These are phyloP conservation scores for Pythium utonaiense DNA, from an alignment of 352 stramenopile species.

Conservation along the genomic window DNA sequence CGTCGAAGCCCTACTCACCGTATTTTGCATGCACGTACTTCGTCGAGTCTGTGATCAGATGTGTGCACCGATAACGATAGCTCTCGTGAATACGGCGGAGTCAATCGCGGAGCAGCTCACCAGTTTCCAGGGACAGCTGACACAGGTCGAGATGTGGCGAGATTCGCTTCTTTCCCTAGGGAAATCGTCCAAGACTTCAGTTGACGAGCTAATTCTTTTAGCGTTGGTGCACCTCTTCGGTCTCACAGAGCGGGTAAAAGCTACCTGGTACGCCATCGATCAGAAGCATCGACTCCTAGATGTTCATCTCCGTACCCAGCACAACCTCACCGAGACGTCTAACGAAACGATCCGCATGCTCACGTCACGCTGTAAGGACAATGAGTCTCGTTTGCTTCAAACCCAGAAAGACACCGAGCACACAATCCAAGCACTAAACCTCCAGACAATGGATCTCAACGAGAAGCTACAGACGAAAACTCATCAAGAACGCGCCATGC, in stretches of 20 bases:
- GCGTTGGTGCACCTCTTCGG: slow-evolving; percentile 35
- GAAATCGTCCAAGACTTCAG: background rate
- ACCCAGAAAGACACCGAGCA: too few relatives aligned
- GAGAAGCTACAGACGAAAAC: too few relatives aligned
- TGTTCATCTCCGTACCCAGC: slow-evolving; percentile 18
- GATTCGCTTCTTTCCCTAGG: slow-evolving; percentile 4
- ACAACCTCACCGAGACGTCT: slow-evolving; percentile 17
- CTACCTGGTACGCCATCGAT: slow-evolving; percentile 43
- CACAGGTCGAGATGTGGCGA: slow-evolving; percentile 25
- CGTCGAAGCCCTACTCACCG: slow-evolving; percentile 45
- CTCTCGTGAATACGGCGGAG: slow-evolving; percentile 21
- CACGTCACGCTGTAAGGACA: background rate
- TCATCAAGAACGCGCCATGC: background rate
- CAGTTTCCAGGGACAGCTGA: slow-evolving; percentile 34
- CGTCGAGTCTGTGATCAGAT: slow-evolving; percentile 50
- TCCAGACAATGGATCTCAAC: too few relatives aligned
- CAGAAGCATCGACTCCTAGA: slow-evolving; percentile 44
- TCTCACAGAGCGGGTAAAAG: slow-evolving; percentile 43
- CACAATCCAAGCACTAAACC: too few relatives aligned
- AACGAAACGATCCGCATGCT: slow-evolving; percentile 9
- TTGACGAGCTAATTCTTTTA: slow-evolving; percentile 11
- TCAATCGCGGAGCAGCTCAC: slow-evolving; percentile 46
- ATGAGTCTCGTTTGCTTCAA: slow-evolving; percentile 2
- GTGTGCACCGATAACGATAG: slow-evolving; percentile 24
- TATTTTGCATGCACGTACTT: slow-evolving; percentile 57